Conservation (phyloP, 1,284 basidiomycete genomes). For the Ganoderma resinaceum region DNA sequence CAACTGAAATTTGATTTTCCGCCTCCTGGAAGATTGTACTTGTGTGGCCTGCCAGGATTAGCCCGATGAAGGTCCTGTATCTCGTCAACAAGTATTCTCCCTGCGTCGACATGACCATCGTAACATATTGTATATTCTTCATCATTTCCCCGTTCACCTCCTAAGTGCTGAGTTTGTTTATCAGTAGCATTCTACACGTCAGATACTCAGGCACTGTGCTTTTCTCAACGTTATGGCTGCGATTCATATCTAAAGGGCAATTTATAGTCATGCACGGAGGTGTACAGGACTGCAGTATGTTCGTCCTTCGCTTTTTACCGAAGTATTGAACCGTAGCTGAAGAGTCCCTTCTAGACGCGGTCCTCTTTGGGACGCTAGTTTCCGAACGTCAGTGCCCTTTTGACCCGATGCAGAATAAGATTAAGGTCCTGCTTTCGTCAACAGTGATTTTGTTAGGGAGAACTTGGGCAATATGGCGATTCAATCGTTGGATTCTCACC, state of each 20-base stretch:
- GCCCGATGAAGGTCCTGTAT: neutral
- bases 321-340: neutral
- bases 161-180: neutral
- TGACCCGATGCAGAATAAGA: neutral
- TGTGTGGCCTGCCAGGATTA: neutral
- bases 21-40: neutral
- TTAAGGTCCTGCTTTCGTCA: neutral
- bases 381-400: neutral
- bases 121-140: neutral
- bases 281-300: neutral
- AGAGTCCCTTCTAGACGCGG: neutral
- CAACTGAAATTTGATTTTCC: neutral
- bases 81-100: constrained; percentile 6
- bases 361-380: neutral
- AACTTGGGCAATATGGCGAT: neutral
- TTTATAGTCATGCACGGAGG: neutral
- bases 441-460: neutral
- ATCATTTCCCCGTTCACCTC: neutral
- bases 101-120: neutral
- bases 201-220: neutral
- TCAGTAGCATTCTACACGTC: neutral
- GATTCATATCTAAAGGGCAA: neutral
- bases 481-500: neutral
- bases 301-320: neutral
- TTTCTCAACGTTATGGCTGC: neutral